phyloP scores from a whole-genome alignment of 2,329 filamentous ascomycete species.

The Diaporthe sp. region DNA sequence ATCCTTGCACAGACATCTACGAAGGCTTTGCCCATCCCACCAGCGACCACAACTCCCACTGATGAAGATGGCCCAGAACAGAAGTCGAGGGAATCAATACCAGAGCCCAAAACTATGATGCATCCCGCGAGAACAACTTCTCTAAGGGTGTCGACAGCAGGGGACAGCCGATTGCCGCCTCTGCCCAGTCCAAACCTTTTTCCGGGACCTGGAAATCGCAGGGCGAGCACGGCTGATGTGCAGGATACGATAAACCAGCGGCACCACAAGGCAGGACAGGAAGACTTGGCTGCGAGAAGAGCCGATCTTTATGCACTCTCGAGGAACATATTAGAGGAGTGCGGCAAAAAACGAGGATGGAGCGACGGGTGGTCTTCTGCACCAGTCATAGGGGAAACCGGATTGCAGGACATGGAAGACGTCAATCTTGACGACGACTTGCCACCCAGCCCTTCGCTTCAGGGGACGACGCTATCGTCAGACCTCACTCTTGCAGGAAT shows the following conservation, averaged over 20 bases:
- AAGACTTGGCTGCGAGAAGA: constrained; percentile 84
- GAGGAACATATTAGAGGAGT: constrained; percentile 79
- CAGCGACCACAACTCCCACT: constrained; percentile 58
- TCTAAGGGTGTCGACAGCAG: constrained; percentile 55
- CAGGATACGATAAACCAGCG: constrained; percentile 46
- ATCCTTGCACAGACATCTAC: constrained; percentile 81
- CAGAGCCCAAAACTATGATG: constrained; percentile 77
- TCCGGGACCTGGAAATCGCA: constrained; percentile 55
- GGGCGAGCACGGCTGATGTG: constrained; percentile 49
- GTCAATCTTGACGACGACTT: constrained; percentile 62
- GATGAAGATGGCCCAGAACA: constrained; percentile 62
- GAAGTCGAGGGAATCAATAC: constrained; percentile 64
- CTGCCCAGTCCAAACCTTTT: constrained; percentile 64
- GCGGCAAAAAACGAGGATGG: constrained; percentile 81
- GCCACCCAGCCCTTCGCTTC: constrained; percentile 39
- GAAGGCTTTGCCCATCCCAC: constrained; percentile 73
- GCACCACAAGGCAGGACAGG: constrained; percentile 71
- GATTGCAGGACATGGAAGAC: constrained; percentile 64
- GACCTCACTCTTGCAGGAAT: constrained; percentile 54
- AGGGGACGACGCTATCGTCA: constrained; percentile 41
- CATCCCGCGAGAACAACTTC: constrained; percentile 75
- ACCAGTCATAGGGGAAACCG: constrained; percentile 57
- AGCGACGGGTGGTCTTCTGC: constrained; percentile 78
- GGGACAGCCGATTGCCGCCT: constrained; percentile 44
- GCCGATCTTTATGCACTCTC: constrained; percentile 86